phyloP scores from a whole-genome alignment of 1,284 basidiomycete genomes.

The Thelephora terrestris region DNA sequence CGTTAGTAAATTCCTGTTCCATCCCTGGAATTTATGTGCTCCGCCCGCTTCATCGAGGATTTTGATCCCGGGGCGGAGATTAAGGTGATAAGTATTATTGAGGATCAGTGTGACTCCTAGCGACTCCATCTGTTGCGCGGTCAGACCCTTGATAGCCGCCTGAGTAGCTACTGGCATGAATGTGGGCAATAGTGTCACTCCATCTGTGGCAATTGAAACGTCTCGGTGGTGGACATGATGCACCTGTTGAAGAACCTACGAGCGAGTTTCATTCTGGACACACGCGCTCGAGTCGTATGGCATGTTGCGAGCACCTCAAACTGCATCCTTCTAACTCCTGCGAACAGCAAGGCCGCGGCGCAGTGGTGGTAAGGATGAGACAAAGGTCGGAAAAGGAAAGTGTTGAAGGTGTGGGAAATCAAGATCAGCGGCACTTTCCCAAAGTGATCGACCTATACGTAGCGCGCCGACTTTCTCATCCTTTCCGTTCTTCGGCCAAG shows the following conservation, averaged over 20 bases:
- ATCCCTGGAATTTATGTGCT: conserved; percentile 78
- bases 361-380: background rate
- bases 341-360: background rate
- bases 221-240: background rate
- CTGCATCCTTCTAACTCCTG: conserved; percentile 39
- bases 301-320: conserved; percentile 75
- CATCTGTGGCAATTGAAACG: conserved; percentile 36
- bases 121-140: conserved; percentile 72
- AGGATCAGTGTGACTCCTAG: conserved; percentile 71
- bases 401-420: background rate
- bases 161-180: conserved; percentile 91
- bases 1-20: conserved; percentile 73
- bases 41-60: conserved; percentile 66
- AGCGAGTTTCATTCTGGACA: conserved; percentile 63
- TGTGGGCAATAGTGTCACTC: conserved; percentile 69
- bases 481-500: too few relatives aligned
- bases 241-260: conserved; percentile 32
- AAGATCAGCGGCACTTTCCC: too few relatives aligned
- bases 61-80: conserved; percentile 66
- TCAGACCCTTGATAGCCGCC: conserved; percentile 78
- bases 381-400: background rate
- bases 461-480: too few relatives aligned
- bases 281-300: conserved; percentile 65
- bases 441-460: too few relatives aligned
- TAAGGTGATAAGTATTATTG: conserved; percentile 83